Evolutionary conservation across 2,329 filamentous ascomycete species (phyloP), one percentile per base, ranked within the genome.

Genomic region (Bipolaris cookei): DNA sequence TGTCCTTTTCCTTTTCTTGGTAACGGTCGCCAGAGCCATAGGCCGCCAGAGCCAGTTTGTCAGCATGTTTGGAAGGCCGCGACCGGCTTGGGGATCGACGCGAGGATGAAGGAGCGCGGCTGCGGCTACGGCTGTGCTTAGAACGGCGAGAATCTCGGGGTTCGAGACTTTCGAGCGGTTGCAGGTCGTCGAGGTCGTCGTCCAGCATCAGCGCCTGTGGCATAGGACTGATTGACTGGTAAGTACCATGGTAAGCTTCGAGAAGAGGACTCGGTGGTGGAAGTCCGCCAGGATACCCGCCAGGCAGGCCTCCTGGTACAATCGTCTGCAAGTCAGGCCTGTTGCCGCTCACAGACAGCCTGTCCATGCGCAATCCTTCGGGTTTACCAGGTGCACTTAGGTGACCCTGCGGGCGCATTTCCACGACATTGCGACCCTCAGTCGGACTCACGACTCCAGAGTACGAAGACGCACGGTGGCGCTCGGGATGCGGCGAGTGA

Each of bases 151-250:
- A 72, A 42, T 59, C 61, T 50, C 74, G 68, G 14, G 75, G 71
- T 23, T 66, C 74, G 35, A 68, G 63, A 46, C 66, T 70, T 46
- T 76, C 71, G 38, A 77, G 59, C 16, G 73, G 68, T 35, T 66
- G 71, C 18, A 76, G 71, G 61, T 76, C 76, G 53, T 84, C 82
- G 8, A 87, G 81, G 34, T 83, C 80, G 28, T 81, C 76, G 45
- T 80, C 70, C 21, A 93, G 80, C 67, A 86, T 80, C 56, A 86
- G 80, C 0, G 93, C 91, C 0, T 92, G 92, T 0, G 93, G 93
- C 91, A 97, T 97, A 0, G 94, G 93, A 0, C 93, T 97, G 67
- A 96, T 90, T 56, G 91, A 91, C 76, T 98, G 94, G 69, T 96
- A 98, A 0, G 93, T 97, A 37, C 94, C 94, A 61, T 89, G 90